A percentile compares a stretch with the other conserved stretches of the same genome.
Evolutionary conservation across 495 filamentous ascomycete species (phyloP).

Genomic region (Aspergillus biplanus): DNA sequence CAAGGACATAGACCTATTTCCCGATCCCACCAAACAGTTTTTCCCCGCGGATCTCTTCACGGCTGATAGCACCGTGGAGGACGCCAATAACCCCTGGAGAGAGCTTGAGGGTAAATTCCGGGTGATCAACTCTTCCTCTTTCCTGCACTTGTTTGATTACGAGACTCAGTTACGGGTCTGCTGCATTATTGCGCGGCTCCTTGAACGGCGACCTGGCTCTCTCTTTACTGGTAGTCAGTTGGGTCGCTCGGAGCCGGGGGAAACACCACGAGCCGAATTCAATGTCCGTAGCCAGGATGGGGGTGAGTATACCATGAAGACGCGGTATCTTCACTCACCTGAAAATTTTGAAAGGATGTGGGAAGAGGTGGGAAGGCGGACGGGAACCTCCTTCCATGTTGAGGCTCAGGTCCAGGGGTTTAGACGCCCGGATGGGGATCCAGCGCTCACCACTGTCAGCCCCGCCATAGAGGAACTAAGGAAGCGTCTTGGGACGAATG

Average conservation of each 20-base stretch:
- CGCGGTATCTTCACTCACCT: neutral
- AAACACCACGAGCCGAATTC: neutral
- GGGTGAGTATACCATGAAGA: neutral
- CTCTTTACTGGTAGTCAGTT: neutral
- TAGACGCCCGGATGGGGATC: neutral
- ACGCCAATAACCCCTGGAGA: neutral
- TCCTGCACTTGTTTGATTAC: slow-evolving; percentile 2
- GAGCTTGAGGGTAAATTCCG: neutral
- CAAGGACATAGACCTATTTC: neutral
- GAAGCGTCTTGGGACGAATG: neutral
- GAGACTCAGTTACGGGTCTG: neutral
- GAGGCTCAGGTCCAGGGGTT: neutral
- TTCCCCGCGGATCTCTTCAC: neutral
- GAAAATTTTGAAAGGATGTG: neutral
- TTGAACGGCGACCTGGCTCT: neutral
- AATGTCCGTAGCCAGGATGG: neutral
- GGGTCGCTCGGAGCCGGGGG: neutral
- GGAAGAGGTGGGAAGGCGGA: slow-evolving; percentile 1
- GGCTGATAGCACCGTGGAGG: neutral
- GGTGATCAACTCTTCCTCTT: neutral
- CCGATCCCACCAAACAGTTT: neutral
- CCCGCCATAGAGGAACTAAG: neutral
- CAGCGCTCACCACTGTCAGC: neutral
- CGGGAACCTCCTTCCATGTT: neutral
- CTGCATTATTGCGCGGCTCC: neutral